Conservation (phyloP, 345 rosid genomes). For the Eucalyptus dawsonii region DNA sequence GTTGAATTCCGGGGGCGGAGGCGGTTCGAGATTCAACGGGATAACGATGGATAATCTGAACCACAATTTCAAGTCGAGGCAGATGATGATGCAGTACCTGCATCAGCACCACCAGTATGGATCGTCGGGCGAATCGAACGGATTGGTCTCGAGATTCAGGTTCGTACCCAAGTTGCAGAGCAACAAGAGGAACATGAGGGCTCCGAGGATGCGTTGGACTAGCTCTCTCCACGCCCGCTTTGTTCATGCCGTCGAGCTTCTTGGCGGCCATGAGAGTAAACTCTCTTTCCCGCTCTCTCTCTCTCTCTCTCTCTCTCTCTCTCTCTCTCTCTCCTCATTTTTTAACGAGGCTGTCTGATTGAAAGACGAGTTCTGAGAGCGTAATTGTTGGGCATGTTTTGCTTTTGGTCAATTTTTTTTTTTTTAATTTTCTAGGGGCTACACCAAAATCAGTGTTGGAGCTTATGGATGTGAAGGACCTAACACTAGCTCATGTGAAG, state of each 20-base stretch:
- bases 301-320: too few relatives aligned
- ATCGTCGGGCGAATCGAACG: not conserved
- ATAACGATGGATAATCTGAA: not conserved
- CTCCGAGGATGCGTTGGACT: slow-evolving; percentile 70
- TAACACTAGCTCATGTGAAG: slow-evolving; percentile 71
- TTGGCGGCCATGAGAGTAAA: slow-evolving; percentile 48
- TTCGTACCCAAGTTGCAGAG: slow-evolving; percentile 33
- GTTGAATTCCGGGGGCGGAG: not conserved
- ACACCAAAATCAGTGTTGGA: slow-evolving; percentile 75
- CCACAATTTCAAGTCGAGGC: not conserved
- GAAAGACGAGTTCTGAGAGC: not conserved
- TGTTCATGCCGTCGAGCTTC: slow-evolving; percentile 35
- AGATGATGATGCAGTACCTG: not conserved
- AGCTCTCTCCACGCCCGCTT: slow-evolving; percentile 35
- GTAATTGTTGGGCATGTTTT: not conserved
- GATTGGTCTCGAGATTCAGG: slow-evolving; percentile 19
- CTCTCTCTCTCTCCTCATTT: not conserved
- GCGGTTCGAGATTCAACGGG: not conserved
- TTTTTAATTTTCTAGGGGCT: slow-evolving; percentile 45
- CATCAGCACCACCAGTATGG: not conserved
- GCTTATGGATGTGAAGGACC: slow-evolving; percentile 76
- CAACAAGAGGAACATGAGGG: slow-evolving; percentile 54
- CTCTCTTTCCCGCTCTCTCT: too few relatives aligned
- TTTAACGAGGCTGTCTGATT: not conserved
- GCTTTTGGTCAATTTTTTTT: not conserved